Base-by-base conservation (phyloP, 768 basidiomycete species). In the Thelephora ganbajun region DNA sequence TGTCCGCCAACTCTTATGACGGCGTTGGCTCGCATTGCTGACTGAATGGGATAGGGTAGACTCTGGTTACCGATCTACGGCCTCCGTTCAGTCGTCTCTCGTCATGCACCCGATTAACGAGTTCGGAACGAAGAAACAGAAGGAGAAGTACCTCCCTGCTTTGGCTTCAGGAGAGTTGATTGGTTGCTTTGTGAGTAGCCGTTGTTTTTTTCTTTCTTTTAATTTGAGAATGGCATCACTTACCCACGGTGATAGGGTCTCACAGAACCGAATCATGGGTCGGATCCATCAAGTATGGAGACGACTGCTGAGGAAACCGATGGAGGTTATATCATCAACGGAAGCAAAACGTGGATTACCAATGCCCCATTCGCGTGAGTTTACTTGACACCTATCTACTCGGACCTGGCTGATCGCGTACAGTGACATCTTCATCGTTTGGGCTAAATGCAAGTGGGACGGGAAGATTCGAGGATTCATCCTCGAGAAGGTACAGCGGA, bases 271-370 rank as follows among this genome's bases (percentile, higher is more conserved):
- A 91, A 97, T 55, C 91, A 96, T 59, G 94, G 94, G 19, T 97
- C 93, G 2, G 94, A 98, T 57, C 93, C 93, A 13, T 83, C 81
- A n/a, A 80, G 83, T n/a, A 97, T 98, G 94, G 88, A 93, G 58
- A 96, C 94, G 1, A 81, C 74, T 22, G 94, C 91, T 11, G 78
- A 77, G 51, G 89, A 96, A 61, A 70, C 72, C 0, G 83, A 83
- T 47, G 89, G 90, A 11, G 91, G 90, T 3, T 97, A 81, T 63
- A 64, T 86, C 20, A 59, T 98, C 46, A 85, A 79, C 53, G 94
- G 94, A 45, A 85, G 85, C 63, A 98, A 98, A 70, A 98, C 91
- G 0, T 98, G 94, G 94, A 98, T 98, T 59, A 78, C 90, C 12
- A 96, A 96, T 59, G 79, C 92, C 1, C 91, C 92, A 7, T 79